Conservation (phyloP, 352 stramenopile species). For the Phytopythium montanum region DNA sequence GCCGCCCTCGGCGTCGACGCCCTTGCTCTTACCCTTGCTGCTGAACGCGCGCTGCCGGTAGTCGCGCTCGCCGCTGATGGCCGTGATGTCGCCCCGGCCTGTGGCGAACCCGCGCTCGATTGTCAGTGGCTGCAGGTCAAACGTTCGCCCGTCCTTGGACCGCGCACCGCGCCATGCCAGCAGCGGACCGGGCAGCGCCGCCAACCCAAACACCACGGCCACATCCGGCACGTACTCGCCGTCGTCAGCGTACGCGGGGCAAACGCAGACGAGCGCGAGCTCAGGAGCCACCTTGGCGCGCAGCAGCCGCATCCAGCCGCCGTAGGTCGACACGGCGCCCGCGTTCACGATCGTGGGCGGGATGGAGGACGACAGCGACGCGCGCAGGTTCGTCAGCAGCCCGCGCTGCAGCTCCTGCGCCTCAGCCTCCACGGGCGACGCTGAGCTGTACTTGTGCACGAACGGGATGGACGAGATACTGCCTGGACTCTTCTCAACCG, state of each 20-base stretch:
- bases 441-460: constrained; percentile 11
- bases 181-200: constrained; percentile 41
- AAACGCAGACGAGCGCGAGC: constrained; percentile 55
- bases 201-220: constrained; percentile 65
- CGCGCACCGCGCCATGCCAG: constrained; percentile 62
- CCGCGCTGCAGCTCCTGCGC: constrained; percentile 26
- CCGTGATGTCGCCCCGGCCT: constrained; percentile 61
- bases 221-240: constrained; percentile 69
- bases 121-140: constrained; percentile 43
- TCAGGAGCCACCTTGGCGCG: constrained; percentile 25
- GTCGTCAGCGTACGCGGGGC: constrained; percentile 71
- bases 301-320: constrained; percentile 56
- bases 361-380: constrained; percentile 18
- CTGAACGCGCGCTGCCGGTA: constrained; percentile 80
- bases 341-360: constrained; percentile 47
- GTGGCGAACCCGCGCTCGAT: constrained; percentile 45
- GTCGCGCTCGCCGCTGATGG: constrained; percentile 71
- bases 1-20: background rate
- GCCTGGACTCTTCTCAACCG: background rate
- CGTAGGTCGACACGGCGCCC: constrained; percentile 70
- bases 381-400: constrained; percentile 34
- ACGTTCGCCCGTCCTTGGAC: constrained; percentile 25
- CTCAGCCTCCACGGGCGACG: constrained; percentile 15
- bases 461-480: constrained; percentile 17
- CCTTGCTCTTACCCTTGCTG: constrained; percentile 26